Evolutionary conservation across 1,284 basidiomycete species (phyloP), one percentile per base, ranked within the genome.

Genomic region (Uromyces viciae-fabae): DNA sequence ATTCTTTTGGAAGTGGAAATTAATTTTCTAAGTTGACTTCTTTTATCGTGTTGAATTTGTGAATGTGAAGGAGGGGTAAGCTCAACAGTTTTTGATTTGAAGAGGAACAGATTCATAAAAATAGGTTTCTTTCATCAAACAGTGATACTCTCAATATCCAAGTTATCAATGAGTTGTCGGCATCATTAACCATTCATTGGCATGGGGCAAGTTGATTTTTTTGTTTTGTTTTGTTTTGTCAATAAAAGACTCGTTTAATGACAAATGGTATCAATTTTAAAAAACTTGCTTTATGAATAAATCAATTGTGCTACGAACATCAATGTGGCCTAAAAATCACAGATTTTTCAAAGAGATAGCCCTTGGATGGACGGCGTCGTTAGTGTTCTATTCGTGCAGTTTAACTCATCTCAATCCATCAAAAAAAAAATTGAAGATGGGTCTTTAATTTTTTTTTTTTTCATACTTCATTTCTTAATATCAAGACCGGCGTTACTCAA

Each of bases 361-460:
- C 62, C 76, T 62, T 79, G 86, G 86, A 88, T 88, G 81, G 89
- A 89, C 81, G 89, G 89, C 0, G 86, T 88, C 19, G 31, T 68
- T 31, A 31, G 19, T 78, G 40, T 31, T 54, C 11, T 60, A 28
- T 33, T 28, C 11, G 49, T 14, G 14, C 58, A 17, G 14, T 33
- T 28, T 62, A 11, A 0, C 83, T 85, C 15, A 87, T 86, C 56
- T 86, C 17, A 19, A 14, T 17, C 42, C 19, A n/a, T n/a, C n/a
- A n/a, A n/a, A 33, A 31, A 9, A 62, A 11, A 14, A 14, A 11
- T 14, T 62, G 19, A n/a, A n/a, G 19, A n/a, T n/a, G n/a, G n/a
- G n/a, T n/a, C n/a, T n/a, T n/a, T n/a, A n/a, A n/a, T 5, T 42
- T 54, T 31, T 19, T 14, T 40, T 38, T 38, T 38, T 17, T 40